These are phyloP conservation scores for Tolypocladium amazonense DNA, from an alignment of 2,329 filamentous ascomycete species.

Conservation along the genomic window DNA sequence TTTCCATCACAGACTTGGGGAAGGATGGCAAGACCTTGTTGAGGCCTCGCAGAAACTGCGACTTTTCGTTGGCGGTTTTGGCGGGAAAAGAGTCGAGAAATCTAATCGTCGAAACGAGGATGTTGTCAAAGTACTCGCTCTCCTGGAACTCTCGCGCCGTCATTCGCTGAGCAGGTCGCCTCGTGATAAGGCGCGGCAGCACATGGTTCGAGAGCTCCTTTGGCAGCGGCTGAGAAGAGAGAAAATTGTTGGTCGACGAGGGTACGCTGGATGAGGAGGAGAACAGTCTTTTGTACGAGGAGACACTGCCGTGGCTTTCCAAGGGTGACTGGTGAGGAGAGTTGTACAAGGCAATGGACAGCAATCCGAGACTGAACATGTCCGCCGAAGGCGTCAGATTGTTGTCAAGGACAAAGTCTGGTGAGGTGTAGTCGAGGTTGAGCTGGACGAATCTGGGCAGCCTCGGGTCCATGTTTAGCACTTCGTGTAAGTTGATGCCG, in stretches of 20 bases:
- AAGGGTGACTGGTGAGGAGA: constrained; percentile 85
- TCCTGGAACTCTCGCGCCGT: constrained; percentile 88
- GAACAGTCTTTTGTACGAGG: constrained; percentile 78
- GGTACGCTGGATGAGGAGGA: constrained; percentile 69
- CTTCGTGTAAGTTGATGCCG: constrained; percentile 73
- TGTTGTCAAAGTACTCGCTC: constrained; percentile 93
- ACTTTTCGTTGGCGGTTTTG: constrained; percentile 85
- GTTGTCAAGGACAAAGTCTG: constrained; percentile 87
- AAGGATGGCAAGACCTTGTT: constrained; percentile 84
- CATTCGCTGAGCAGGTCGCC: constrained; percentile 77
- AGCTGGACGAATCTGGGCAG: constrained; percentile 76
- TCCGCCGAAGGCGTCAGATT: constrained; percentile 78
- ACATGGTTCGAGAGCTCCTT: constrained; percentile 67
- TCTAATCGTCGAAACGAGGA: constrained; percentile 89
- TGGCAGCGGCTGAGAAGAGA: constrained; percentile 69
- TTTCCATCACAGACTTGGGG: constrained; percentile 85
- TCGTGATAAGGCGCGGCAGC: constrained; percentile 75
- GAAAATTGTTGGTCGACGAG: constrained; percentile 70
- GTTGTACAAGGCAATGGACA: constrained; percentile 87
- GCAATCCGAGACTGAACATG: constrained; percentile 84
- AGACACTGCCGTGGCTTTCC: constrained; percentile 68
- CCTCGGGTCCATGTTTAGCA: constrained; percentile 74
- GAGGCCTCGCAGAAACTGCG: constrained; percentile 81
- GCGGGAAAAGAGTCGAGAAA: constrained; percentile 86
- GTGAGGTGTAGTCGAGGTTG: constrained; percentile 86